These are phyloP conservation scores for Penicillium pancosmium DNA, from an alignment of 495 filamentous ascomycete species.

Conservation along the genomic window DNA sequence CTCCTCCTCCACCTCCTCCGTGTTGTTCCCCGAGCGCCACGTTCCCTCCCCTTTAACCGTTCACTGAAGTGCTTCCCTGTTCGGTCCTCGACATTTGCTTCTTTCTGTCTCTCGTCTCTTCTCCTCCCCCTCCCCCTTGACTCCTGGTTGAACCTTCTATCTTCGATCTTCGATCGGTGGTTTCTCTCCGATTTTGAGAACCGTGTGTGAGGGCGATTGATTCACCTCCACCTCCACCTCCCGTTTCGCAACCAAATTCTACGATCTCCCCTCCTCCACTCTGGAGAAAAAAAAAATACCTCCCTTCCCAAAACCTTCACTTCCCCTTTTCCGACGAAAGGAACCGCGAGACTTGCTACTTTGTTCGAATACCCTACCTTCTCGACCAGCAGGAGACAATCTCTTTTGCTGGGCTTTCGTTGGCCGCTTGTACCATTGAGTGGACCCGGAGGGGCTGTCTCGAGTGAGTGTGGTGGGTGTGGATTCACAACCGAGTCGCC, in stretches of 20 bases:
- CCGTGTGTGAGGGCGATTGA: constrained; percentile 13
- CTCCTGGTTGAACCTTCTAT: constrained; percentile 31
- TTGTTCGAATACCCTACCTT: background rate
- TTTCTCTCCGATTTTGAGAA: constrained; percentile 7
- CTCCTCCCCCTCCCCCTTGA: constrained; percentile 5
- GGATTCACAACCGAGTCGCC: constrained; percentile 25
- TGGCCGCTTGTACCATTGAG: constrained; percentile 13
- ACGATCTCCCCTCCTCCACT: background rate
- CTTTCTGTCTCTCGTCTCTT: constrained; percentile 2
- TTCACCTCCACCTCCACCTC: constrained; percentile 10
- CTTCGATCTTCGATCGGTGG: constrained; percentile 11
- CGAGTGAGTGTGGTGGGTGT: constrained; percentile 24
- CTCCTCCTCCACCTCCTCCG: background rate
- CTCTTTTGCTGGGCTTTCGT: background rate
- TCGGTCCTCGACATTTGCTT: background rate
- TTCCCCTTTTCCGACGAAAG: no score
- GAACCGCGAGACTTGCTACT: background rate
- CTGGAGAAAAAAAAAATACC: background rate
- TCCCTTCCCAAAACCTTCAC: no score
- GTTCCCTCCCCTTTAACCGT: background rate
- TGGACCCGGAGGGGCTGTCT: constrained; percentile 26
- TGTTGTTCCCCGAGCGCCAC: constrained; percentile 6
- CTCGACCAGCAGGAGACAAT: constrained; percentile 2
- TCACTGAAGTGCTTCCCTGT: background rate
- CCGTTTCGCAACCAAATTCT: constrained; percentile 5